Base-by-base conservation (phyloP, 257 asterid genomes). In the Rubia yunnanensis region DNA sequence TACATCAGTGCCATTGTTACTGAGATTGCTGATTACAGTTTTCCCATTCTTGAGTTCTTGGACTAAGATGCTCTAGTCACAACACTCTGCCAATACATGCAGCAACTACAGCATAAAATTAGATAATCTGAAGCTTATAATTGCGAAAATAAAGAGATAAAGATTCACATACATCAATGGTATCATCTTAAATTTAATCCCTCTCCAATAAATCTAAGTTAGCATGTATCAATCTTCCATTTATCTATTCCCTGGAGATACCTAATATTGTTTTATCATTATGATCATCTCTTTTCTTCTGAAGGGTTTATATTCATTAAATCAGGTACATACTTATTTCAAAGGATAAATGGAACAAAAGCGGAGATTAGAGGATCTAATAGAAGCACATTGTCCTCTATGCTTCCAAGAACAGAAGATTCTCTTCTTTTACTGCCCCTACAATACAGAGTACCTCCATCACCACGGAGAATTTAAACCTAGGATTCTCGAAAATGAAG, bases 341-440 rank as follows among this genome's bases (percentile, higher is more conserved):
- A 63, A 14, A 1, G 67, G 67, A 24, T 26, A 61, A 8, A n/a
- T 36, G n/a, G 22, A 36, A 61, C 11, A n/a, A 38, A 62, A 3
- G 35, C 32, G 46, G 7, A 39, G 2, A 15, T 63, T 18, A 10
- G 7, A 30, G 56, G 26, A 63, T 7, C 36, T 52, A 14, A 63
- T 0, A 15, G 32, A 63, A 39, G 22, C 35, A 39, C 35, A 94
- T 69, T 44, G 92, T 88, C 84, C 97, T 83, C 99, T 97, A 94
- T 1, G 99, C 96, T 85, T 94, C 99, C 84, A 94, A 64, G 74
- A 94, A 94, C 34, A 90, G 96, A 69, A 84, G 89, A 77, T 94
- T 90, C 78, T 94, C 97, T 86, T 89, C 96, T 26, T 73, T 87
- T 35, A 92, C 88, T 64, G 96, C 97, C 89, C 82, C 99, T 92